These are phyloP conservation scores for Fusarium abutilonis DNA, from an alignment of 2,329 filamentous ascomycete genomes.

Conservation along the genomic window DNA sequence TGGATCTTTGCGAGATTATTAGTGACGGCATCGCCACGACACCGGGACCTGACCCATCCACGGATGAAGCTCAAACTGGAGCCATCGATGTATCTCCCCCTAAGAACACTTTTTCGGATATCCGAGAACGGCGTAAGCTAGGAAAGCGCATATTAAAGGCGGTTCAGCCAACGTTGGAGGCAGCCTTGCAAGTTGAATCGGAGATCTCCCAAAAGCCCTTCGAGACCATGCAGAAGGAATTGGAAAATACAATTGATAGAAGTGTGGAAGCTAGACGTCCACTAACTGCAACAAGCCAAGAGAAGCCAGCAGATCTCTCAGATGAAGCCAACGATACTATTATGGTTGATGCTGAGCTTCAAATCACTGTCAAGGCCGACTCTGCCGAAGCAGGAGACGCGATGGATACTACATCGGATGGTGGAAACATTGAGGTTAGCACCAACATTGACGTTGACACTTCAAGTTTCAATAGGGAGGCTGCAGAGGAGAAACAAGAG, in stretches of 20 bases:
- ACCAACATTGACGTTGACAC: conserved; percentile 60
- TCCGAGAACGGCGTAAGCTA: conserved; percentile 83
- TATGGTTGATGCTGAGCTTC: conserved; percentile 61
- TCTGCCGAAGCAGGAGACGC: conserved; percentile 46
- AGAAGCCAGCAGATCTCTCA: conserved; percentile 51
- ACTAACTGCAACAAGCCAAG: conserved; percentile 51
- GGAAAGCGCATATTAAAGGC: conserved; percentile 89
- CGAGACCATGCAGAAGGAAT: conserved; percentile 75
- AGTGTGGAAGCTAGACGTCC: conserved; percentile 67
- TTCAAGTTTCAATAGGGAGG: conserved; percentile 48
- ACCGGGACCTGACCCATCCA: conserved; percentile 43
- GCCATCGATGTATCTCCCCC: conserved; percentile 58
- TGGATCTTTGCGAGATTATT: conserved; percentile 66
- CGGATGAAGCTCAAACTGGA: conserved; percentile 47
- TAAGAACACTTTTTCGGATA: conserved; percentile 69
- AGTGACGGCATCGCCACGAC: conserved; percentile 61
- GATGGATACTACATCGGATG: conserved; percentile 52
- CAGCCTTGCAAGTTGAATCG: conserved; percentile 81
- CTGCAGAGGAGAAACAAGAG: conserved; percentile 43
- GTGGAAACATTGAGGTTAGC: conserved; percentile 58
- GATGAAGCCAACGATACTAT: conserved; percentile 58
- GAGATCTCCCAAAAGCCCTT: conserved; percentile 77
- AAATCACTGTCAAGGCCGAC: conserved; percentile 57
- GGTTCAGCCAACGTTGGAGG: conserved; percentile 80
- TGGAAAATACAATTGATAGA: conserved; percentile 77